Base-by-base conservation (phyloP, 306 rosid genomes). In the Prunus padus region DNA sequence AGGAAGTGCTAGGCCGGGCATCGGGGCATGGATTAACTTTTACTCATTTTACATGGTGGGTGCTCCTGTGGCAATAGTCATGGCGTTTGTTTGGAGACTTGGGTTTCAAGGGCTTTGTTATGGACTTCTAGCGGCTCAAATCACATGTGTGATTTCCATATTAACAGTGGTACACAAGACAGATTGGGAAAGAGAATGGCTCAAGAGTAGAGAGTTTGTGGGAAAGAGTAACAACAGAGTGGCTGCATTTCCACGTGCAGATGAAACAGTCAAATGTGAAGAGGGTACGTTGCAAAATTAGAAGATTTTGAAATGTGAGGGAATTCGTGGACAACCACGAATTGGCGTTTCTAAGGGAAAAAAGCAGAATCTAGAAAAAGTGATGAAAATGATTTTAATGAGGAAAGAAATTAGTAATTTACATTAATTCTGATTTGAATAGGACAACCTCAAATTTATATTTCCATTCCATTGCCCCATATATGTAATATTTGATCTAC, bases 101-200 rank as follows among this genome's bases (percentile, higher is more conserved):
- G 85, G 82, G 30, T 72, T 82, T 56, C 33, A 72, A 69, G 85
- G 85, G 33, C 85, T 82, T 25, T 72, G 79, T 57, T 82, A 82
- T 68, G 85, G 85, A 18, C 85, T 82, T 72, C 52, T 82, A 12
- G 79, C 85, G 8, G 85, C 85, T 57, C 85, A 82, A 19, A 61
- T 82, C 22, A 77, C 82, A 63, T 77, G 85, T 66, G 68, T 59
- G 23, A 76, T 67, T 61, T 66, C 82, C n/a, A 72, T 73, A 51
- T 44, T 77, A 33, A 65, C 59, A 30, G 85, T 82, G 61, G 79
- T 82, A 23, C 76, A 66, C 44, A 61, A 45, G 45, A 77, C 85
- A 14, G 72, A 82, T 67, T 77, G 85, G 85, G 79, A 72, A 45
- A 67, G 59, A 52, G 85, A 82, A 47, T 77, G 61, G 14, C 61